Evolutionary conservation across 495 filamentous ascomycete genomes (phyloP).

Genomic region (Xylaria scruposa): DNA sequence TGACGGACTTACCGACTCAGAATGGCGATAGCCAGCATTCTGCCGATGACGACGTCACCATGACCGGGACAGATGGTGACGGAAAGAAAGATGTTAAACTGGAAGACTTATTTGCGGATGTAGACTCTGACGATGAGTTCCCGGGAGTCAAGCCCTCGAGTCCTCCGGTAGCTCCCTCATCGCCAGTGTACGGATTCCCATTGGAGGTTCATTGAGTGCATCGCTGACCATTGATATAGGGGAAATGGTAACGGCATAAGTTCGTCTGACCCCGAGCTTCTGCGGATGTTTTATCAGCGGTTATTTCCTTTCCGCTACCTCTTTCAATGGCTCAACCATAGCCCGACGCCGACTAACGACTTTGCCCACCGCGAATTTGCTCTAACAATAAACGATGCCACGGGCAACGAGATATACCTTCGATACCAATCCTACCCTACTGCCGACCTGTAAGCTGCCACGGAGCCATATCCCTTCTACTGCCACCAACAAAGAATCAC

Average conservation of each 20-base stretch:
- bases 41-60: slow-evolving; percentile 19
- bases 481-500: neutral
- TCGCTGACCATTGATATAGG: slow-evolving; percentile 31
- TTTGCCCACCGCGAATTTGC: slow-evolving; percentile 95
- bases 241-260: slow-evolving; percentile 29
- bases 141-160: slow-evolving; percentile 47
- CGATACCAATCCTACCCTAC: slow-evolving; percentile 91
- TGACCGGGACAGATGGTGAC: slow-evolving; percentile 28
- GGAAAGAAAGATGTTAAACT: slow-evolving; percentile 65
- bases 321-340: slow-evolving; percentile 98
- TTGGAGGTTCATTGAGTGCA: neutral
- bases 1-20: slow-evolving; percentile 8
- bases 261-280: slow-evolving; percentile 75
- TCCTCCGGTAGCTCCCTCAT: slow-evolving; percentile 39
- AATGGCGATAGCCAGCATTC: slow-evolving; percentile 19
- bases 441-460: slow-evolving; percentile 75
- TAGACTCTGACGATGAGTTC: slow-evolving; percentile 81
- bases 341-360: slow-evolving; percentile 80
- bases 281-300: slow-evolving; percentile 93
- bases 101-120: slow-evolving; percentile 80
- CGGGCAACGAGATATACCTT: slow-evolving; percentile 74
- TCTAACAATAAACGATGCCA: slow-evolving; percentile 74
- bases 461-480: neutral
- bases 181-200: slow-evolving; percentile 40
- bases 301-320: slow-evolving; percentile 94